These are phyloP conservation scores for Stagonosporopsis rhizophila DNA, from an alignment of 2,329 filamentous ascomycete species.

Conservation along the genomic window DNA sequence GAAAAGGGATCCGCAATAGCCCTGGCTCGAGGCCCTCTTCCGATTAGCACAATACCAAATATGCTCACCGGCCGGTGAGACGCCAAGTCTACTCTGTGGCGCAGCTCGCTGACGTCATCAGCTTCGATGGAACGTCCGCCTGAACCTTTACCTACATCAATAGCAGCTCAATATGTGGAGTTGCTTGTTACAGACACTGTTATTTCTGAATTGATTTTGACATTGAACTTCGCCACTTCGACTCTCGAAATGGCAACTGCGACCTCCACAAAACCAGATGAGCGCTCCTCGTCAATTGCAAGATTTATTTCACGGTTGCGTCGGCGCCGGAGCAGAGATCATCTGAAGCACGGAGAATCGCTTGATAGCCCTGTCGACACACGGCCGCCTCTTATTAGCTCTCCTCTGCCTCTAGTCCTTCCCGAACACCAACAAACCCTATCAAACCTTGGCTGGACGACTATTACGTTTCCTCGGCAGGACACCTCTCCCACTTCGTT, in stretches of 20 bases:
- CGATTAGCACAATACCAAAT: not conserved
- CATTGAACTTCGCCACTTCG: too few species aligned
- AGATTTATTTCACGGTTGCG: conserved; percentile 40
- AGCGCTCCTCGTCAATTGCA: conserved; percentile 35
- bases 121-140: not conserved
- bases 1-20: not conserved
- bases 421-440: conserved; percentile 43
- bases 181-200: too few species aligned
- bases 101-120: conserved; percentile 17
- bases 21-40: not conserved
- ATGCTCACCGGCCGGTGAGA: conserved; percentile 1
- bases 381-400: conserved; percentile 30
- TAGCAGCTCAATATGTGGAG: not conserved
- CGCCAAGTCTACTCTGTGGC: not conserved
- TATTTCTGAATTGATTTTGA: conserved; percentile 21
- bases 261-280: conserved; percentile 20
- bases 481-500: not conserved
- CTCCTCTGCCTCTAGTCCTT: conserved; percentile 42
- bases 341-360: not conserved
- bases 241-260: conserved; percentile 29
- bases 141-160: not conserved
- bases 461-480: conserved; percentile 40
- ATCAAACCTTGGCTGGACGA: conserved; percentile 46
- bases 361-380: conserved; percentile 15
- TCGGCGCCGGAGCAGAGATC: conserved; percentile 1